Evolutionary conservation across 768 basidiomycete species (phyloP), one percentile per base, ranked within the genome.

Genomic region (Phanerodontia chrysosporium): DNA sequence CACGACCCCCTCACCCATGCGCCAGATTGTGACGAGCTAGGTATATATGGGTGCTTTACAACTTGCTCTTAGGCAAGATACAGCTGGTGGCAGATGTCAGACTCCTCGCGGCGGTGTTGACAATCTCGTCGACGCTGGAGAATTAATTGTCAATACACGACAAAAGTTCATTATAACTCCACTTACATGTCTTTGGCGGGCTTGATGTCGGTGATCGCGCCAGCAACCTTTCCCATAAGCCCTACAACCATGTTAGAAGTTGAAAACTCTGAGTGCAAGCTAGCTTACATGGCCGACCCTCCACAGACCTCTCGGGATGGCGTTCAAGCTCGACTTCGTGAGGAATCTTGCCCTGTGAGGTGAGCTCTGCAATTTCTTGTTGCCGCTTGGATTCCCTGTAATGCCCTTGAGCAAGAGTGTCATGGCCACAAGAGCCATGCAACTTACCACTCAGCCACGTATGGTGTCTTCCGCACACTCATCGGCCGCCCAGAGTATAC

Each of bases 171-270:
- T 42, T 14, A 29, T n/a, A 21, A 32, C 21, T 42, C 24, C 24
- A 74, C 85, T 70, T 65, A 90, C 89, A 95, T 95, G 59, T 83
- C 82, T 70, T 87, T 89, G 4, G 93, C 94, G 1, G 92, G 86
- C 68, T 90, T 88, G 68, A 95, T 83, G 45, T 92, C 89, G 51
- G 82, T 77, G 60, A 91, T 86, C 24, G 85, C 80, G 24, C 83
- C 89, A 25, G 88, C 89, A 1, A 90, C 87, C 62, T 83, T 86
- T 21, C 89, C 89, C 87, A 90, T 90, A 22, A 90, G 69, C 86
- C 86, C 87, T 89, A 51, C 25, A 57, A 10, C 4, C 45, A 5
- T n/a, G 6, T 18, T 48, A 44, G 18, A 18, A 42, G 44, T 18
- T 12, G 46, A 9, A 25, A 21, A 14, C 28, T 18, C 6, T 42